Evolutionary conservation across 2,329 filamentous ascomycete genomes (phyloP).

Genomic region (Fusarium sp.): DNA sequence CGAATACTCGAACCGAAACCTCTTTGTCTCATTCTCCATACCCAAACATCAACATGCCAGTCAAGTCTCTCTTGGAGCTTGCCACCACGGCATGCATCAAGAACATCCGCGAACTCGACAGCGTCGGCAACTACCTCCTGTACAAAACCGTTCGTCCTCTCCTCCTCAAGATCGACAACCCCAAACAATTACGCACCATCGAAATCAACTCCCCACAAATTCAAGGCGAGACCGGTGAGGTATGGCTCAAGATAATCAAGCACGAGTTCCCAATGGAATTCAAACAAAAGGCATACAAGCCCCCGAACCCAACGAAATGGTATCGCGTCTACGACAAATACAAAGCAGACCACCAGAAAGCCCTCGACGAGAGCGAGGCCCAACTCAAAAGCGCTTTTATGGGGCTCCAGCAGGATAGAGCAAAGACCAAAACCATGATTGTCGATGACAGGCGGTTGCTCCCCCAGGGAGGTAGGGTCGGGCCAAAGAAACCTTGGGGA

Average conservation of each 20-base stretch:
- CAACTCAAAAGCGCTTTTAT: conserved; percentile 68
- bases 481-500: conserved; percentile 45
- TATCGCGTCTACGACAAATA: conserved; percentile 81
- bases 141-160: conserved; percentile 73
- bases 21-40: neutral
- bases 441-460: conserved; percentile 64
- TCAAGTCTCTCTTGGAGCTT: conserved; percentile 65
- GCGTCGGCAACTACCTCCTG: conserved; percentile 78
- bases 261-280: conserved; percentile 77
- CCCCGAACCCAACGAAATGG: conserved; percentile 78
- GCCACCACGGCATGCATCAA: conserved; percentile 65
- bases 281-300: conserved; percentile 71
- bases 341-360: conserved; percentile 67
- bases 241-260: conserved; percentile 85
- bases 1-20: neutral
- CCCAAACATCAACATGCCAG: conserved; percentile 50
- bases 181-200: conserved; percentile 79
- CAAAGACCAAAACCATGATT: conserved; percentile 68
- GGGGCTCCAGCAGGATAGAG: conserved; percentile 68
- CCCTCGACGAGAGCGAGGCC: conserved; percentile 70
- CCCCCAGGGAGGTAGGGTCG: conserved; percentile 57
- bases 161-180: conserved; percentile 77
- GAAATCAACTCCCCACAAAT: conserved; percentile 84
- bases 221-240: conserved; percentile 73
- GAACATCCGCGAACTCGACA: conserved; percentile 69